Evolutionary conservation across 805 yeast genomes (phyloP), one percentile per base, ranked within the genome.

Genomic region (Metschnikowia picachoensis): DNA sequence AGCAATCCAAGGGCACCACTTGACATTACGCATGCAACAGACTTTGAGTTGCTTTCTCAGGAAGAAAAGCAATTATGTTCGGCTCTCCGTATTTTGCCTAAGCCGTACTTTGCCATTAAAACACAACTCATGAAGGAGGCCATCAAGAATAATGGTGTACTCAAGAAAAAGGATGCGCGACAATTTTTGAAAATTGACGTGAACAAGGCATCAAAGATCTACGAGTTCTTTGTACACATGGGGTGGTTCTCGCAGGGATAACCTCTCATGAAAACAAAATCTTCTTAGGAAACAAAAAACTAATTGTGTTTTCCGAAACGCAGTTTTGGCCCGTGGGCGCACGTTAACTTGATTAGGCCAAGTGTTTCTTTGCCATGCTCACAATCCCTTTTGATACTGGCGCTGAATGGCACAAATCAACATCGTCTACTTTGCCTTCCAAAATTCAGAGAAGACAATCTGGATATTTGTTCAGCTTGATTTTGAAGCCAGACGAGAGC

Each of bases 21-120:
- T 52, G 94, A 87, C 57, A 85, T 87, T 20, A 76, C 83, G 38
- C 85, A 82, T 53, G 83, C 96, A 0, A 79, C 90, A 1, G 98
- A 94, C 61, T 87, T 78, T 49, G 90, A 87, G 35, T 67, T 94
- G 46, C 70, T 94, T 40, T 85, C 95, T 1, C 79, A 82, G n/a
- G 96, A 88, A 46, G 99, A 94, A 62, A 92, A 85, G 62, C 81
- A 79, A 44, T 67, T 94, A 39, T 95, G 99, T 67, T 76, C 91
- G 4, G 85, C 82, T 40, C 72, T 95, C 50, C 80, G 95, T 51
- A 84, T 95, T 10, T 67, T 86, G 46, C 99, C 99, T 13, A 92
- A 94, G 63, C 95, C 98, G 3, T 94, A 92, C 60, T 70, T 94
- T 50, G 96, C 95, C 2, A 87, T 94, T 52, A 94, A 94, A 61